A percentile compares a stretch with the other conserved stretches of the same genome.
Evolutionary conservation across 257 asterid species (phyloP).

Genomic region (Eustoma russellianum): DNA sequence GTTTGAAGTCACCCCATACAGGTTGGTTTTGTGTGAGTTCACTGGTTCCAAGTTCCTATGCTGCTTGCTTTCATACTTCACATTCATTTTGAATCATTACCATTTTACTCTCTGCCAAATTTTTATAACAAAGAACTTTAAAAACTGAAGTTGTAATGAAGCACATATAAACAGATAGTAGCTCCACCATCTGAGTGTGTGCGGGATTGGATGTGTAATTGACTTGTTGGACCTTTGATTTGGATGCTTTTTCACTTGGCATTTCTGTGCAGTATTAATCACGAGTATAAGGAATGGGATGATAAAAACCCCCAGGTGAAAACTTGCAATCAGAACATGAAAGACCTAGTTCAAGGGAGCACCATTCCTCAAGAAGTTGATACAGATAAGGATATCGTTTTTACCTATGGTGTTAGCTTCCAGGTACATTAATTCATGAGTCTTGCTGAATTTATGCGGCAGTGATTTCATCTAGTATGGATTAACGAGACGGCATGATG

Average conservation of each 20-base stretch:
- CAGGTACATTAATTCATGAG: slow-evolving; percentile 30
- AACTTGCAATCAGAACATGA: slow-evolving; percentile 73
- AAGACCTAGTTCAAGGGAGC: slow-evolving; percentile 55
- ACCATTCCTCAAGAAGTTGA: slow-evolving; percentile 82
- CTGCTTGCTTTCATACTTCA: neutral
- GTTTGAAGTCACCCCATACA: slow-evolving; percentile 76
- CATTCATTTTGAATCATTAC: neutral
- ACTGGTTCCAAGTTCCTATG: neutral
- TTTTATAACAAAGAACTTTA: neutral
- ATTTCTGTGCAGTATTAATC: slow-evolving; percentile 85
- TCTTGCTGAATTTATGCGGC: neutral
- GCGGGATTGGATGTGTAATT: neutral
- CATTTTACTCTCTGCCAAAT: too few relatives aligned
- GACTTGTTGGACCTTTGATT: neutral
- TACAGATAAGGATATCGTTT: slow-evolving; percentile 50
- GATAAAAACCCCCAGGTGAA: slow-evolving; percentile 72
- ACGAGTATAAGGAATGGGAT: slow-evolving; percentile 76
- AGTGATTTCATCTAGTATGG: neutral
- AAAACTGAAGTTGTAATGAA: neutral
- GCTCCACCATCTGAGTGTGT: too few relatives aligned
- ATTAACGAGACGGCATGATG: too few relatives aligned
- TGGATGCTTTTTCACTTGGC: too few relatives aligned
- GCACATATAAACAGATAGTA: neutral
- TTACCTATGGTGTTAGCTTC: slow-evolving; percentile 68
- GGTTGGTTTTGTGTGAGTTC: slow-evolving; percentile 23